Conservation (phyloP, 202 grass and related monocot species). For the Schoenoplectus triqueter region DNA sequence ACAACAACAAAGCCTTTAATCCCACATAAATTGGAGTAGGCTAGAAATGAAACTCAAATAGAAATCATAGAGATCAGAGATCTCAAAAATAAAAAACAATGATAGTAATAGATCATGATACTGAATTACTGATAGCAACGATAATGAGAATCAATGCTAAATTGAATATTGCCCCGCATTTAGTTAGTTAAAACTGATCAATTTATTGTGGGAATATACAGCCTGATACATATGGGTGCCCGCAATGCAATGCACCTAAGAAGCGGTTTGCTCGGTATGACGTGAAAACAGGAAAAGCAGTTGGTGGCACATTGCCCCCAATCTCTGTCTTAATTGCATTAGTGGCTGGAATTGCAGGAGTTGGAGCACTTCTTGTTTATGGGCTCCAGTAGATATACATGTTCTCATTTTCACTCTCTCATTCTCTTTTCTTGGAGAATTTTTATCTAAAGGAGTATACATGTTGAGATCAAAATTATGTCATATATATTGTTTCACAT, state of each 20-base stretch:
- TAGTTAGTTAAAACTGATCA: slow-evolving; percentile 4
- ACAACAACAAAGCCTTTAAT: too few species aligned
- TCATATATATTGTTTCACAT: slow-evolving; percentile 2
- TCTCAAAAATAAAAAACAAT: neutral
- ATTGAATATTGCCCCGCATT: neutral
- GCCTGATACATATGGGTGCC: slow-evolving; percentile 78
- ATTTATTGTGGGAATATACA: slow-evolving; percentile 43
- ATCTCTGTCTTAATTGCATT: slow-evolving; percentile 72
- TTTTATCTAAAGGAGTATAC: neutral
- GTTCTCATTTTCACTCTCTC: neutral
- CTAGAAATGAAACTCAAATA: too few species aligned
- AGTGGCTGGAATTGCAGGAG: slow-evolving; percentile 64
- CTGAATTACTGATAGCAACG: too few species aligned
- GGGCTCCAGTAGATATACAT: slow-evolving; percentile 68
- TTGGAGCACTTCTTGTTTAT: slow-evolving; percentile 82
- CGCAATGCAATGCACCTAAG: slow-evolving; percentile 97
- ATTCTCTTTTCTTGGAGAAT: slow-evolving; percentile 17
- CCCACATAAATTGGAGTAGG: too few species aligned
- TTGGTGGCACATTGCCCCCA: slow-evolving; percentile 66
- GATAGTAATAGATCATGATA: neutral
- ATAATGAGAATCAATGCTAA: neutral
- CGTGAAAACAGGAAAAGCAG: slow-evolving; percentile 60
- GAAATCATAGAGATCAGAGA: too few species aligned
- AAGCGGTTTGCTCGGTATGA: slow-evolving; percentile 76
- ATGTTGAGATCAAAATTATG: slow-evolving; percentile 20